Conservation (phyloP, 2,329 filamentous ascomycete species). For the Juglanconis juglandina region DNA sequence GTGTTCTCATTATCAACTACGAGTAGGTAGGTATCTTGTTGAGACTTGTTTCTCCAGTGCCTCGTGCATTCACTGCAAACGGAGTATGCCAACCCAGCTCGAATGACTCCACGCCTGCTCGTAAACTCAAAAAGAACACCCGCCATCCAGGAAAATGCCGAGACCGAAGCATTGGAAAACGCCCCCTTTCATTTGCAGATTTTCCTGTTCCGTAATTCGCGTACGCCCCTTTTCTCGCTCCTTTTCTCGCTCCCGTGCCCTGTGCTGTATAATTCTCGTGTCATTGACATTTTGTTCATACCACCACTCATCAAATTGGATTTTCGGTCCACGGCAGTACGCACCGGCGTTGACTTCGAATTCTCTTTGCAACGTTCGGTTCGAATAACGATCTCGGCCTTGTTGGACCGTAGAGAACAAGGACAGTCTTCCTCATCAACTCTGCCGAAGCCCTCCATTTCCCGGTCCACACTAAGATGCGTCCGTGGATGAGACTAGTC, state of each 20-base stretch:
- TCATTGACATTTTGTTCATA: no score
- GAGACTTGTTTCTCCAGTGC: background rate
- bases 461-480: background rate
- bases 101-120: background rate
- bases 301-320: no score
- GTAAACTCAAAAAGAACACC: background rate
- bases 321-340: no score
- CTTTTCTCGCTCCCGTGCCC: background rate
- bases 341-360: no score
- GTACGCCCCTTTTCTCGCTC: background rate
- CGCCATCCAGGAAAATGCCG: background rate
- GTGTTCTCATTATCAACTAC: background rate
- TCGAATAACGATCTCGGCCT: no score
- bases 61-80: background rate
- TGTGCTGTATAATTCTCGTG: background rate
- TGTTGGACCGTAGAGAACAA: no score
- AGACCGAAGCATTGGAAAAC: background rate
- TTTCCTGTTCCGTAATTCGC: background rate
- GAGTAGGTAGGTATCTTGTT: background rate
- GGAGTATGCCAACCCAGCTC: background rate
- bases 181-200: background rate
- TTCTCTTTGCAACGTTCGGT: no score
- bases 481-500: no score
- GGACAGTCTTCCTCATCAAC: no score
- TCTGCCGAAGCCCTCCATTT: no score